Evolutionary conservation across 495 filamentous ascomycete genomes (phyloP), one percentile per base, ranked within the genome.

Genomic region (Melanomma pulvis-pyrius): DNA sequence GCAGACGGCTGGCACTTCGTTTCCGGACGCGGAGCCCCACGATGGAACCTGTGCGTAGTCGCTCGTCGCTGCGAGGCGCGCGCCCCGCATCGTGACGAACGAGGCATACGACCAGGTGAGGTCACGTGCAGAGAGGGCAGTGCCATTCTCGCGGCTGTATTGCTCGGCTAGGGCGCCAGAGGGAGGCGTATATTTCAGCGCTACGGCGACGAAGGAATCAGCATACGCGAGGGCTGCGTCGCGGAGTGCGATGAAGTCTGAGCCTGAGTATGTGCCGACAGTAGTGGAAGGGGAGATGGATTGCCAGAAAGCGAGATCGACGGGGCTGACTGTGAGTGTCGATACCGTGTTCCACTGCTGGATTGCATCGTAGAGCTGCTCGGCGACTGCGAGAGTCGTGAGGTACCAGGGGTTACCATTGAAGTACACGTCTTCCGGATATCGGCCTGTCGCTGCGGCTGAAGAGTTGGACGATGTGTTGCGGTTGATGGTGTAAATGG

Each of bases 91-190:
- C 6, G 85, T 84, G 39, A 87, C 68, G 75, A 87, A 87, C n/a
- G 85, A 76, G 7, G 84, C 83, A 71, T 86, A 88, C n/a, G 83
- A 88, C 87, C 88, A 91, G 22, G 88, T 90, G n/a, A 90, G 76
- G 68, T 89, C 79, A 15, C 78, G 65, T 8, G 87, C 88, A 1
- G 83, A 85, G 21, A 85, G 61, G 11, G 81, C 80, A 0, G 66
- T 59, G 47, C 87, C 87, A 56, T 73, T 76, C 48, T 76, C 71
- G 60, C 79, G 80, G 74, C 80, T 77, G 66, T 78, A 89, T 70
- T 90, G 88, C 73, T 90, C 88, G 15, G 82, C 73, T 15, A 90
- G 57, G 11, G 81, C 79, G 22, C 88, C 87, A 62, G 83, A 81
- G 32, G 77, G 34, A 30, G 50, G 75, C 32, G 70, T 81, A 76